These are phyloP conservation scores for rapeseed (Brassica napus) DNA, from an alignment of 345 rosid genomes.

Conservation along the genomic window DNA sequence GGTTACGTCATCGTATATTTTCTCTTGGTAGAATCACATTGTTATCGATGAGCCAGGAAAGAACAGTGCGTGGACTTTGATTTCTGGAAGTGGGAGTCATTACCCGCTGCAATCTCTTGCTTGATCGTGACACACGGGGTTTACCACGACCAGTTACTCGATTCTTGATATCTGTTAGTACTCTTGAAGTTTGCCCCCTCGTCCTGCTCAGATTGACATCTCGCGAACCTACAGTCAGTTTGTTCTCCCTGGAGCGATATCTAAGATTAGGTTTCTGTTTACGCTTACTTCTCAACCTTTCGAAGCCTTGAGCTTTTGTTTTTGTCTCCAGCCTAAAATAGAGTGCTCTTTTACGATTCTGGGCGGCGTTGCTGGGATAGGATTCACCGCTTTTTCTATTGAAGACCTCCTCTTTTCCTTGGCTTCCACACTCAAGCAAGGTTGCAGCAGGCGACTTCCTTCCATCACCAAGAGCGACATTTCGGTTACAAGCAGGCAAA, in stretches of 20 bases:
- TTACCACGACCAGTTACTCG: constrained; percentile 29
- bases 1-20: constrained; percentile 47
- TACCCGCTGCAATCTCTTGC: constrained; percentile 53
- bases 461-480: constrained; percentile 12
- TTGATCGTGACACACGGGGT: constrained; percentile 43
- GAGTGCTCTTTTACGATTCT: background rate
- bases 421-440: constrained; percentile 12
- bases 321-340: background rate
- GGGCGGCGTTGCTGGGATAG: background rate
- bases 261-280: constrained; percentile 21
- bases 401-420: background rate
- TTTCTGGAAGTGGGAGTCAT: constrained; percentile 41
- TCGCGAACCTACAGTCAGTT: constrained; percentile 24
- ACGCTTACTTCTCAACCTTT: constrained; percentile 34
- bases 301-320: constrained; percentile 24
- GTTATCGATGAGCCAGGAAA: constrained; percentile 78
- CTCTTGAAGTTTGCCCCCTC: constrained; percentile 20
- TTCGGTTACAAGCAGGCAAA: constrained; percentile 24
- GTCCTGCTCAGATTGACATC: constrained; percentile 14
- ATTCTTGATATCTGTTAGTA: constrained; percentile 22
- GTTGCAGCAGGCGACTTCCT: constrained; percentile 6
- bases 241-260: constrained; percentile 10
- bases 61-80: constrained; percentile 51
- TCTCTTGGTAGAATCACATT: constrained; percentile 60
- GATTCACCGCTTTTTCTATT: background rate